Evolutionary conservation across 257 asterid species (phyloP).

Genomic region (Plantago major): DNA sequence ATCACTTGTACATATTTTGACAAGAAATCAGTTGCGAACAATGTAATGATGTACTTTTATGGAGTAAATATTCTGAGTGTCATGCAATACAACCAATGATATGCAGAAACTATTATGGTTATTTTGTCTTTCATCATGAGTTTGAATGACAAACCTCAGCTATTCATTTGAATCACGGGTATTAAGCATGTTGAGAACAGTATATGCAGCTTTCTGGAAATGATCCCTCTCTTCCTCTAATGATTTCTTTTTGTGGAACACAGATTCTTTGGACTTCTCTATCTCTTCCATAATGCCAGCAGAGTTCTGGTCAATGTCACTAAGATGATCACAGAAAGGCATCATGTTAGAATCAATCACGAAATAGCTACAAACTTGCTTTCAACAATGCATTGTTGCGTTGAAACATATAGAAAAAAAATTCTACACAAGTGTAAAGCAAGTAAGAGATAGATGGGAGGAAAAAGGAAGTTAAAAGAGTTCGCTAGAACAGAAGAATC

Average conservation of each 20-base stretch:
- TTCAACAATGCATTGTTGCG: constrained; percentile 2
- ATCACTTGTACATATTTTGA: constrained; percentile 67
- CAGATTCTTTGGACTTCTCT: constrained; percentile 58
- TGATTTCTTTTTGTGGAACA: constrained; percentile 59
- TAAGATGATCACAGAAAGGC: constrained; percentile 28
- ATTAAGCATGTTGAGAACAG: constrained; percentile 72
- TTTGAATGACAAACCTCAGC: constrained; percentile 27
- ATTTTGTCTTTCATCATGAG: background rate
- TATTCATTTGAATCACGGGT: constrained; percentile 36
- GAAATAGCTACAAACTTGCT: constrained; percentile 1
- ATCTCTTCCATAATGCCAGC: constrained; percentile 59
- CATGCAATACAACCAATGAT: constrained; percentile 7
- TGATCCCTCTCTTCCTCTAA: constrained; percentile 68
- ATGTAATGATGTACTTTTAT: constrained; percentile 6
- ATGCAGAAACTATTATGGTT: background rate
- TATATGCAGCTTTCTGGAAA: constrained; percentile 75
- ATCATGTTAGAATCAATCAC: constrained; percentile 9
- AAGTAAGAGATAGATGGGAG: no score
- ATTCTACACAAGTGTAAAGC: no score
- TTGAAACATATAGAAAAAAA: background rate
- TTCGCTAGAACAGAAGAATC: background rate
- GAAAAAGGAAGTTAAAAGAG: no score
- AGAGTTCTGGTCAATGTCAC: constrained; percentile 71
- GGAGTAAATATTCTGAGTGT: constrained; percentile 3
- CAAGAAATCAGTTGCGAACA: constrained; percentile 19